Conservation (phyloP, 225 moss, liverwort and hornwort species). For the Climacium dendroides region DNA sequence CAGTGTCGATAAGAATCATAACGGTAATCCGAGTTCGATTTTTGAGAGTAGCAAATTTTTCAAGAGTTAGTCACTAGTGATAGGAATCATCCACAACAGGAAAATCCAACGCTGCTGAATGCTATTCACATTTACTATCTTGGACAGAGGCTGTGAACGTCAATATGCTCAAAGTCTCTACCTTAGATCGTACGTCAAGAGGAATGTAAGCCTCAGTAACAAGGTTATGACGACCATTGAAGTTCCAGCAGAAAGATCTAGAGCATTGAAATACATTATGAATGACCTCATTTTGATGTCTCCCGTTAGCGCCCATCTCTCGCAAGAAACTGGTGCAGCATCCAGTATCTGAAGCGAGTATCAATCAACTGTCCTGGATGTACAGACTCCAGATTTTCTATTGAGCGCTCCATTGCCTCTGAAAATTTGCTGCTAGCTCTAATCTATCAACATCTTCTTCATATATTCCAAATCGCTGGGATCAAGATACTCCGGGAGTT, state of each 20-base stretch:
- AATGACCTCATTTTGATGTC: background rate
- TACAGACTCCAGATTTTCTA: background rate
- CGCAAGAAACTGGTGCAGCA: background rate
- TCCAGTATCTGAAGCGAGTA: background rate
- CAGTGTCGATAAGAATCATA: too few species aligned
- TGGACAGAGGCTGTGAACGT: background rate
- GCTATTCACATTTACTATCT: background rate
- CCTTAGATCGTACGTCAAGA: background rate
- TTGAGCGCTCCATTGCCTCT: background rate
- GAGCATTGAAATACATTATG: background rate
- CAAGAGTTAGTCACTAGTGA: background rate
- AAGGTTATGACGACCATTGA: background rate
- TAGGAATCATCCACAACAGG: background rate
- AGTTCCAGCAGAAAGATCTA: background rate
- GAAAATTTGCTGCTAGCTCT: background rate
- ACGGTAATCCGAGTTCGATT: background rate
- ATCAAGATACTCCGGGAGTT: conserved; percentile 69
- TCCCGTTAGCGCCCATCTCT: background rate
- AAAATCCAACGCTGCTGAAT: background rate
- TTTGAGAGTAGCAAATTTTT: background rate
- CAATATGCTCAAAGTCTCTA: background rate
- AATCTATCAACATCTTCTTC: conserved; percentile 60
- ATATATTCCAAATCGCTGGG: conserved; percentile 54
- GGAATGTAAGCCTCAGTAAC: background rate
- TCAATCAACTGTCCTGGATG: background rate